A percentile compares a stretch with the other conserved stretches of the same genome.
Conservation (phyloP, 768 basidiomycete genomes). For the Rubroboletus pulcherrimus region DNA sequence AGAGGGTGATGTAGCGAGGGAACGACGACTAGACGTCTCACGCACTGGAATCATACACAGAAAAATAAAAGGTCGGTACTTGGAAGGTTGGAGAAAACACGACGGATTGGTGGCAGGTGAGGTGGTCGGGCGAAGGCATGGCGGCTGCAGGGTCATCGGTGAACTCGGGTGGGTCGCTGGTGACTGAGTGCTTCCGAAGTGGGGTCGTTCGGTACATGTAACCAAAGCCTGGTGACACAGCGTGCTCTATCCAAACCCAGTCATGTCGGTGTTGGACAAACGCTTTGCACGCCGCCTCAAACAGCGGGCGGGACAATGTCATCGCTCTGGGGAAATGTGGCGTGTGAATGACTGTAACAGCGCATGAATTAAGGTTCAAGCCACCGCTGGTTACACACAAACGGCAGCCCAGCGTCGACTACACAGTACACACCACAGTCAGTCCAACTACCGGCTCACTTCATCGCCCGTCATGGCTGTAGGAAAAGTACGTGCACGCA, state of each 20-base stretch:
- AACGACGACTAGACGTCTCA: slow-evolving; percentile 23
- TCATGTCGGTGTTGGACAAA: slow-evolving; percentile 41
- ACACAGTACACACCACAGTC: slow-evolving; percentile 36
- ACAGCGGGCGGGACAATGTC: slow-evolving; percentile 50
- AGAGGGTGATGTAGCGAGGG: slow-evolving; percentile 12
- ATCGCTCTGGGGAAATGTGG: slow-evolving; percentile 23
- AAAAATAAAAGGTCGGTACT: slow-evolving; percentile 84
- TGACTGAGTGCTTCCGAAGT: slow-evolving; percentile 14
- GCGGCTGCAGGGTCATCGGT: slow-evolving; percentile 41
- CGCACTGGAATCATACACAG: slow-evolving; percentile 64
- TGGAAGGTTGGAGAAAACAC: slow-evolving; percentile 76
- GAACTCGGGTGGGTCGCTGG: slow-evolving; percentile 15
- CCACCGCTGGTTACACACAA: slow-evolving; percentile 36
- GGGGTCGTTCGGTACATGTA: slow-evolving; percentile 43
- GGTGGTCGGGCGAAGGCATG: slow-evolving; percentile 22
- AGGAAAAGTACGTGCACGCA: slow-evolving; percentile 62
- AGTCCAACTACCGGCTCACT: slow-evolving; percentile 46
- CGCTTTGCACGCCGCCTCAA: slow-evolving; percentile 55
- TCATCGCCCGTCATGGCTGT: slow-evolving; percentile 69
- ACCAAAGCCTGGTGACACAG: slow-evolving; percentile 44
- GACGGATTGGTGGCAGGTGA: slow-evolving; percentile 61
- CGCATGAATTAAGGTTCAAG: slow-evolving; percentile 56
- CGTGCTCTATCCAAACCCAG: slow-evolving; percentile 64
- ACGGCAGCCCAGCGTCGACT: slow-evolving; percentile 12
- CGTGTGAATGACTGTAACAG: slow-evolving; percentile 43